Conservation (phyloP, 768 basidiomycete genomes). For the Dentipellis sp. region DNA sequence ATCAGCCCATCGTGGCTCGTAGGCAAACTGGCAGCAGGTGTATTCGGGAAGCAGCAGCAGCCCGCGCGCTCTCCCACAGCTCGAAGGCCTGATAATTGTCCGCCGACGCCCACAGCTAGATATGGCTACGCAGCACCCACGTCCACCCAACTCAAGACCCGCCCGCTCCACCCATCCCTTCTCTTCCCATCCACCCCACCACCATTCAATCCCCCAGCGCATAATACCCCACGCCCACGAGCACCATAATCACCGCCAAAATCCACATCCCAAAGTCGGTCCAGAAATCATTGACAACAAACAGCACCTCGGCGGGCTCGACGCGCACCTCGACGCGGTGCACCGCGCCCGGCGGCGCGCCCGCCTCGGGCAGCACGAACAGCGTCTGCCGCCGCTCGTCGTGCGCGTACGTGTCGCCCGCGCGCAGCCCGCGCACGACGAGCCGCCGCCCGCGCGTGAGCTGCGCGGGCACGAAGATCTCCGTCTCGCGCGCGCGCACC, state of each 20-base stretch:
- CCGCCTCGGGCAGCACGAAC: constrained; percentile 41
- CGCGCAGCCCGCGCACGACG: constrained; percentile 44
- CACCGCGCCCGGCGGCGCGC: constrained; percentile 30
- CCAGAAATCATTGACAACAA: constrained; percentile 57
- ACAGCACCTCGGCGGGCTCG: constrained; percentile 42
- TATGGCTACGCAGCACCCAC: too few species aligned
- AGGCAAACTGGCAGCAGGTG: too few species aligned
- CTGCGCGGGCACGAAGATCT: constrained; percentile 68
- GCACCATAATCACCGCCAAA: constrained; percentile 23
- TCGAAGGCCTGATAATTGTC: too few species aligned
- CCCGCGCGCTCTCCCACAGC: too few species aligned
- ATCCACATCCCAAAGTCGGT: constrained; percentile 38
- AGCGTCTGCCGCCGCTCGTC: constrained; percentile 67
- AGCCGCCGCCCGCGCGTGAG: constrained; percentile 50
- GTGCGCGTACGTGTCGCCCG: constrained; percentile 44
- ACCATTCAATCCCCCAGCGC: background rate
- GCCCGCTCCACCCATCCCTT: too few species aligned
- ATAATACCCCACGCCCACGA: constrained; percentile 4
- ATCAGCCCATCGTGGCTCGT: too few species aligned
- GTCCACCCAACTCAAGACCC: too few species aligned
- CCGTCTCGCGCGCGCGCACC: constrained; percentile 53
- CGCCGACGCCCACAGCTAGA: too few species aligned
- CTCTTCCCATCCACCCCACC: too few species aligned
- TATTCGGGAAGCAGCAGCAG: too few species aligned
- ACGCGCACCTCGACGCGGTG: constrained; percentile 49